Base-by-base conservation (phyloP, 2,329 filamentous ascomycete species). In the Ophiocordyceps unilateralis region DNA sequence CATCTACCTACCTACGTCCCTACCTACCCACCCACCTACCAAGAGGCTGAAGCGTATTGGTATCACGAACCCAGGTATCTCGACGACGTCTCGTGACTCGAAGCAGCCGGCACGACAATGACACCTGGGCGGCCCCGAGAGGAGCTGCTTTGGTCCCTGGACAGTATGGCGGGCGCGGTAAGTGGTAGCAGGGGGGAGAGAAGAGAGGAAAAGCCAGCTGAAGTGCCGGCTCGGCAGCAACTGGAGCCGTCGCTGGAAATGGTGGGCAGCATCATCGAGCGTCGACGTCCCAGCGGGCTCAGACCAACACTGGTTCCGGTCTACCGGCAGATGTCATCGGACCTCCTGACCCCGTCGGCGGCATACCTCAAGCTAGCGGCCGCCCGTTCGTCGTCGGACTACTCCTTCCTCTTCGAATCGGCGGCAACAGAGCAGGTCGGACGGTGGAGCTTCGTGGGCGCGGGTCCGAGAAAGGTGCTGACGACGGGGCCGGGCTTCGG, bases 371-470 rank as follows among this genome's bases (percentile, higher is more conserved):
- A 95, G 64, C 72, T 95, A 51, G 81, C 84, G 30, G 73, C 84
- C 30, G 73, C 78, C 48, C 78, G 81, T 22, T 52, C 58, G 30
- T 54, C 59, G 37, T 83, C 83, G 41, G 79, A 84, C 51, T 78
- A 85, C 55, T 95, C 89, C 4, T 96, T 95, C 59, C 76, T 98
- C 40, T 93, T 94, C 61, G 91, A 98, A 65, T 94, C 87, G 55
- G 91, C 89, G 22, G 87, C 88, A 20, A 89, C 87, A 23, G 89
- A 96, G 63, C 87, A 81, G 17, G 86, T 98, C 50, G 89, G 89
- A 45, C 75, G 91, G 54, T 96, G 95, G 63, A 94, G 86, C 67
- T 98, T 98, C 63, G 75, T 98, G 46, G 89, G 89, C 51, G 84
- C 83, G 52, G 81, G 81, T 60, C 72, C 74, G 37, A 64, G 72